Evolutionary conservation across 257 asterid species (phyloP).

Genomic region (Scutellaria barbata): DNA sequence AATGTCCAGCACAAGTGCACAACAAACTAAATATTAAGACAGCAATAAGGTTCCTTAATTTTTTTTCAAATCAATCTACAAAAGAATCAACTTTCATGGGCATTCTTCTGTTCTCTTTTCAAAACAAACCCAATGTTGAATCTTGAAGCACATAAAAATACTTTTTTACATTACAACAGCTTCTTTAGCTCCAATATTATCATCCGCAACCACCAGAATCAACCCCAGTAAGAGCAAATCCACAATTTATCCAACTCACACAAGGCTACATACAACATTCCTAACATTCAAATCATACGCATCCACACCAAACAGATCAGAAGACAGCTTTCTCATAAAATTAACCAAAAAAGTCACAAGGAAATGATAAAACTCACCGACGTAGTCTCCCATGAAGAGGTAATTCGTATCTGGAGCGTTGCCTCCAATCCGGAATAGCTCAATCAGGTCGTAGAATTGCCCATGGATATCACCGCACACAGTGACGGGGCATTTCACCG

Average conservation of each 20-base stretch:
- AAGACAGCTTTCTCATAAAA: constrained; percentile 10
- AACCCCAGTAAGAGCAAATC: constrained; percentile 21
- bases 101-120: constrained; percentile 1
- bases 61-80: constrained; percentile 27
- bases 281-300: constrained; percentile 26
- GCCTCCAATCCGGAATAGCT: constrained; percentile 93
- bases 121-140: background rate
- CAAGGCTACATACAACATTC: constrained; percentile 22
- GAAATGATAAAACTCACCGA: constrained; percentile 60
- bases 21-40: constrained; percentile 15
- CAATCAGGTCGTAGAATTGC: constrained; percentile 92
- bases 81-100: constrained; percentile 23
- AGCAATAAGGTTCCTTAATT: constrained; percentile 19
- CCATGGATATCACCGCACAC: constrained; percentile 97
- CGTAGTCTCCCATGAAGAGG: constrained; percentile 97
- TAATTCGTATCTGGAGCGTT: constrained; percentile 91
- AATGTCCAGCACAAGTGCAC: constrained; percentile 11
- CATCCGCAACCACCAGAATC: constrained; percentile 27
- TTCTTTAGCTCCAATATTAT: constrained; percentile 11
- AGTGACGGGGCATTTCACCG: constrained; percentile 96
- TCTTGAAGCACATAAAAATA: constrained; percentile 10
- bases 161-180: constrained; percentile 8
- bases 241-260: constrained; percentile 13
- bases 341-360: constrained; percentile 18
- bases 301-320: constrained; percentile 38